Percentiles rank a stretch among this genome's conserved stretches.
Conservation (phyloP, 768 basidiomycete species). For the Lentinula edodes region DNA sequence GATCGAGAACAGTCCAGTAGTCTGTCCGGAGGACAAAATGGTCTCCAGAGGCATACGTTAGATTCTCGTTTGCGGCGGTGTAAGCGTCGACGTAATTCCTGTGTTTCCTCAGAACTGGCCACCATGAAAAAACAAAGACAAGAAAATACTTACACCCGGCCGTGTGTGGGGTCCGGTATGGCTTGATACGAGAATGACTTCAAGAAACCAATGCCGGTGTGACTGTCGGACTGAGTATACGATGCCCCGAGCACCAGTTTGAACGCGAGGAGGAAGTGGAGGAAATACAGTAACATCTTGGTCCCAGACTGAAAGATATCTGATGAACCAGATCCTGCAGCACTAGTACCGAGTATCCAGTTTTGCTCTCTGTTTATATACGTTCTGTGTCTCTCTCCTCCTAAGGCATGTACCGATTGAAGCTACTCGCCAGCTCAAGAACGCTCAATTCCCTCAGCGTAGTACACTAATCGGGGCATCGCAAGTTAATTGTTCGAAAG, state of each 20-base stretch:
- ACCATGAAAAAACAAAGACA: not conserved
- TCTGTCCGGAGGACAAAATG: constrained; percentile 34
- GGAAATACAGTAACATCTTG: not conserved
- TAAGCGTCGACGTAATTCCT: constrained; percentile 35
- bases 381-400: too few species aligned
- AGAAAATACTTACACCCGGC: constrained; percentile 45
- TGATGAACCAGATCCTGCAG: too few species aligned
- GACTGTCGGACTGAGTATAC: constrained; percentile 37
- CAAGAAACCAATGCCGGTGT: constrained; percentile 42
- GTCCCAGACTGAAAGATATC: not conserved
- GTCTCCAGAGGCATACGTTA: constrained; percentile 32
- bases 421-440: not conserved
- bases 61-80: constrained; percentile 32
- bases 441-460: not conserved
- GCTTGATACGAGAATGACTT: constrained; percentile 42
- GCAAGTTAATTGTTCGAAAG: not conserved
- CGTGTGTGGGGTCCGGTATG: constrained; percentile 52
- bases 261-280: not conserved
- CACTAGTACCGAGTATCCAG: too few species aligned
- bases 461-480: not conserved
- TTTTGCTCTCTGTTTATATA: too few species aligned
- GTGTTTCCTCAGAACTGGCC: not conserved
- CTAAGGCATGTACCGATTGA: not conserved
- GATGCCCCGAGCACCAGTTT: constrained; percentile 26
- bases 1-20: constrained; percentile 24